These are phyloP conservation scores for Fagopyrum esculentum DNA, from an alignment of 148 eudicot genomes.

Conservation along the genomic window DNA sequence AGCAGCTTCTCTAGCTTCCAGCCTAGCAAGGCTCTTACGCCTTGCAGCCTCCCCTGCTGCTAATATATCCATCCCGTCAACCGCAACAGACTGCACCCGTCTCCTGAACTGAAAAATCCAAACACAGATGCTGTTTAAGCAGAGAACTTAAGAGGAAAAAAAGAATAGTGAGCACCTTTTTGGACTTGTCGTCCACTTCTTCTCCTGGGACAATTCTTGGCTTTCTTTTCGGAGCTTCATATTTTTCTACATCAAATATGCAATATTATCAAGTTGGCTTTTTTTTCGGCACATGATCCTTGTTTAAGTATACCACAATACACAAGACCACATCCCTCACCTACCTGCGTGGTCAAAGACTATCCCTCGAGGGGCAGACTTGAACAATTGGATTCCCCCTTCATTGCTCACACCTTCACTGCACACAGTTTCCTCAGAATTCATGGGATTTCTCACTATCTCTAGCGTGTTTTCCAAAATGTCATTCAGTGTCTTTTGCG, in stretches of 20 bases:
- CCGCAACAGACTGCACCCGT: slow-evolving; percentile 48
- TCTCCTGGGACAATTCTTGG: slow-evolving; percentile 67
- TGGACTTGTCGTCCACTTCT: slow-evolving; percentile 69
- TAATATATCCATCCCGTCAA: slow-evolving; percentile 64
- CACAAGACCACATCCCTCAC: background rate
- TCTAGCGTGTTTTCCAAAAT: slow-evolving; percentile 56
- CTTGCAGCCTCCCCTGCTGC: slow-evolving; percentile 39
- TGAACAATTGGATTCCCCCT: slow-evolving; percentile 67
- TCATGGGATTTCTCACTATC: slow-evolving; percentile 29
- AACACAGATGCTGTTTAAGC: background rate
- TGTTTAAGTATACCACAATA: background rate
- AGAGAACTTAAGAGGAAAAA: background rate
- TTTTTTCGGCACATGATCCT: background rate
- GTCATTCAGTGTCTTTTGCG: slow-evolving; percentile 61
- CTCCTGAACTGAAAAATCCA: slow-evolving; percentile 51
- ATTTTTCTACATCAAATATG: slow-evolving; percentile 39
- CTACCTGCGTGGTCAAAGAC: slow-evolving; percentile 69
- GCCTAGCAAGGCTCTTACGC: slow-evolving; percentile 46
- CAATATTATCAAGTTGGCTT: background rate
- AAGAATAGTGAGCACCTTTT: slow-evolving; percentile 37
- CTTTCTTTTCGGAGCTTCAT: slow-evolving; percentile 58
- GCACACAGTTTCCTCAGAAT: slow-evolving; percentile 13
- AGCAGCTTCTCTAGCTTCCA: slow-evolving; percentile 60
- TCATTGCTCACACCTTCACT: slow-evolving; percentile 20
- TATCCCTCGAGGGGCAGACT: slow-evolving; percentile 71